Conservation (phyloP, 2,329 filamentous ascomycete species). For the Aspergillus transmontanensis region DNA sequence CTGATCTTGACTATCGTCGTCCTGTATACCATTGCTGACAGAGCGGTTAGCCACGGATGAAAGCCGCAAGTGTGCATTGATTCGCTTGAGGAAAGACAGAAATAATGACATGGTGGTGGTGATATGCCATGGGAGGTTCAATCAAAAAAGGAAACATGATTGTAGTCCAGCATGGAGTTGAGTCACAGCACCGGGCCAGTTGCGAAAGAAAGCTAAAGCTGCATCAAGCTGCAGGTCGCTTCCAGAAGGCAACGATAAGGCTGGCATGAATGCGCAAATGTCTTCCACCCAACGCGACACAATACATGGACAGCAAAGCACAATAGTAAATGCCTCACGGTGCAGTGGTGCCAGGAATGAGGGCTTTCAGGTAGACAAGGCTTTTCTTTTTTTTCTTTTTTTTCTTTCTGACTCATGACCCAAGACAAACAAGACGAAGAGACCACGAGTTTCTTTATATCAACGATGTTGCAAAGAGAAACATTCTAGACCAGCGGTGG, state of each 20-base stretch:
- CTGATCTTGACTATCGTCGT: constrained; percentile 47
- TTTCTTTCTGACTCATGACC: neutral
- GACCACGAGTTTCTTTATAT: constrained; percentile 4
- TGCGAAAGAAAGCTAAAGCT: constrained; percentile 3
- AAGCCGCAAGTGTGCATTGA: neutral
- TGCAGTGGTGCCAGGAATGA: neutral
- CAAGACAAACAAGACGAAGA: constrained; percentile 2
- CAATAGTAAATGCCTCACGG: neutral
- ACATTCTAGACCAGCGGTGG: neutral
- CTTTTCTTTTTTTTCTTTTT: neutral
- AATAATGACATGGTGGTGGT: constrained; percentile 10
- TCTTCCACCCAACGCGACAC: constrained; percentile 14
- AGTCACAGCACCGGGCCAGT: neutral
- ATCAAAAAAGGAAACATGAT: constrained; percentile 3
- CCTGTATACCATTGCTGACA: constrained; percentile 34
- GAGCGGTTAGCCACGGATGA: constrained; percentile 30
- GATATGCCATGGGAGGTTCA: neutral
- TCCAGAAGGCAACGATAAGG: constrained; percentile 10
- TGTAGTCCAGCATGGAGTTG: neutral
- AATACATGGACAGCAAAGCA: constrained; percentile 10
- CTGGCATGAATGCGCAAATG: constrained; percentile 7
- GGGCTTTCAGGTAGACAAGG: neutral
- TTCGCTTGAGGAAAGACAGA: constrained; percentile 10
- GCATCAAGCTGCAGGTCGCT: constrained; percentile 5
- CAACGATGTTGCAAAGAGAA: neutral